A percentile compares a stretch with the other conserved stretches of the same genome.
Evolutionary conservation across 2,329 filamentous ascomycete species (phyloP).

Genomic region (Lecanicillium sp.): DNA sequence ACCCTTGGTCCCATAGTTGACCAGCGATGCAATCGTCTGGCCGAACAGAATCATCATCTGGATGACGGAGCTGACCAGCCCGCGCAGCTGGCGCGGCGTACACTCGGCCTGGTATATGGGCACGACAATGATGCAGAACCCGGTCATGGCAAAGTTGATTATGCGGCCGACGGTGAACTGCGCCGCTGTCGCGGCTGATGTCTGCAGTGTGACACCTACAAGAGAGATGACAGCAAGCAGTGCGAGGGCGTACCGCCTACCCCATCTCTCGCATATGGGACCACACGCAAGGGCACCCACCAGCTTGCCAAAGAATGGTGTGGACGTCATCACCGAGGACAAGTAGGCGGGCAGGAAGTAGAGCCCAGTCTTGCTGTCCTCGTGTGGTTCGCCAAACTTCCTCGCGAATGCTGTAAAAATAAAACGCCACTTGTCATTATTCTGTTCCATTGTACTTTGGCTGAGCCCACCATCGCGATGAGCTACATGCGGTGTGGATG

Average conservation of each 20-base stretch:
- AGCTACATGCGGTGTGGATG: no score
- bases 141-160: slow-evolving; percentile 21
- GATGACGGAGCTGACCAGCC: slow-evolving; percentile 19
- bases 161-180: slow-evolving; percentile 22
- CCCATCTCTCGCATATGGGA: slow-evolving; percentile 16
- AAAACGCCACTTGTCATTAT: no score
- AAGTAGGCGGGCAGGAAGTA: slow-evolving; percentile 14
- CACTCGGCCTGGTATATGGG: slow-evolving; percentile 21
- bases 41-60: slow-evolving; percentile 20
- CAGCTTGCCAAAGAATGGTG: slow-evolving; percentile 17
- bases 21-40: slow-evolving; percentile 16
- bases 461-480: no score
- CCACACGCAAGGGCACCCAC: slow-evolving; percentile 8
- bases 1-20: slow-evolving; percentile 19
- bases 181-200: slow-evolving; percentile 16
- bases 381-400: slow-evolving; percentile 13
- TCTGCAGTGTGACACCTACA: slow-evolving; percentile 20
- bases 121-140: slow-evolving; percentile 22
- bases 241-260: slow-evolving; percentile 15
- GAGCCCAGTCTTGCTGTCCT: slow-evolving; percentile 8
- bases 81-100: slow-evolving; percentile 16
- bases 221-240: slow-evolving; percentile 12
- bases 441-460: no score
- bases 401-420: slow-evolving; percentile 11
- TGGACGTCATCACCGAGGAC: slow-evolving; percentile 17